Percentiles rank a stretch among this genome's conserved stretches.
Conservation (phyloP, 2,329 filamentous ascomycete genomes). For the Penicillium sp. region DNA sequence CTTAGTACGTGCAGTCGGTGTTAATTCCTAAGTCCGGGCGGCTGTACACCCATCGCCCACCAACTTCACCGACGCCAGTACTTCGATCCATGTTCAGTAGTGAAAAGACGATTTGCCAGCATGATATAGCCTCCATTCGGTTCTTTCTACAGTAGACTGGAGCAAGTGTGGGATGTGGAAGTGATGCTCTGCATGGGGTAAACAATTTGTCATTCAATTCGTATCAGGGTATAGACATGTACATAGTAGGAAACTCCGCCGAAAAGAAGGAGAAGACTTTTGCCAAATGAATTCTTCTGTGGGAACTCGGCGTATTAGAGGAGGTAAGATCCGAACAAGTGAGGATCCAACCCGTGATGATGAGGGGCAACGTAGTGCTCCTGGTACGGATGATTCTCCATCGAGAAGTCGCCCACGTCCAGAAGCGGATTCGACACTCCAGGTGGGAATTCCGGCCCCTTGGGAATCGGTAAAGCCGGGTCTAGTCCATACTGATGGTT, state of each 20-base stretch:
- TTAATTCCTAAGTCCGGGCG: background rate
- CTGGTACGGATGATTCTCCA: slow-evolving; percentile 79
- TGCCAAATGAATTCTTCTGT: too few relatives aligned
- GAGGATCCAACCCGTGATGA: slow-evolving; percentile 41
- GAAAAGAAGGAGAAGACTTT: background rate
- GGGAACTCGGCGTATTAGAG: slow-evolving; percentile 1
- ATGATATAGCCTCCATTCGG: background rate
- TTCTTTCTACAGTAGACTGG: too few relatives aligned
- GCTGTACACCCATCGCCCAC: background rate
- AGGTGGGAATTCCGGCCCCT: slow-evolving; percentile 35
- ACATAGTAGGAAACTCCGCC: background rate
- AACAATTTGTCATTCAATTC: background rate
- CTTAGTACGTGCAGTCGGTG: background rate
- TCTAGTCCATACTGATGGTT: slow-evolving; percentile 22
- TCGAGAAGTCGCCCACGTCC: slow-evolving; percentile 71
- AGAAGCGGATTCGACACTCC: slow-evolving; percentile 70
- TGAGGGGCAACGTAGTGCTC: slow-evolving; percentile 73
- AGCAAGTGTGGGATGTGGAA: background rate
- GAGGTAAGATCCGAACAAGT: slow-evolving; percentile 26
- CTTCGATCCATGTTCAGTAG: too few relatives aligned
- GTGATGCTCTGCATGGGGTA: background rate
- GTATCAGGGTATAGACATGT: background rate
- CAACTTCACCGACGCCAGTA: background rate
- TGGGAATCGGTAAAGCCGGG: slow-evolving; percentile 28
- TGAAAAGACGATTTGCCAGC: background rate